Base-by-base conservation (phyloP, 1,284 basidiomycete genomes). In the Stygiomarasmius scandens region DNA sequence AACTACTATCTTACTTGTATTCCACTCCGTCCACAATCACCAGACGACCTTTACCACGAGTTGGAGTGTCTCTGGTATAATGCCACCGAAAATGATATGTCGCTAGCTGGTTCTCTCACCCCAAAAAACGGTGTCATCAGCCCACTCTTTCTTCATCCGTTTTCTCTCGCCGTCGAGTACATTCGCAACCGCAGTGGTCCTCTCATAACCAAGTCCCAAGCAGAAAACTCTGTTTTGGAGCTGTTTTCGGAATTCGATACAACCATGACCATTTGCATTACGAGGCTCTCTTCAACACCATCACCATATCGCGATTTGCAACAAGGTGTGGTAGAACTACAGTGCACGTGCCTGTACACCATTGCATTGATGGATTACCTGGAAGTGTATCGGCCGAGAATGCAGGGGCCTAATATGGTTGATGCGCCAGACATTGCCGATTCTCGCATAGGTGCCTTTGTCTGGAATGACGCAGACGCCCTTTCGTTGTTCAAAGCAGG, bases 381-480 rank as follows among this genome's bases (percentile, higher is more conserved):
- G 14, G 23, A 52, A 20, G 23, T 38, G 23, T 20, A 14, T 8
- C 20, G 5, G 9, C 9, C n/a, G 3, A 11, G 29, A 2, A 52
- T 19, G 22, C 10, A 16, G 8, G 10, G 41, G 25, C n/a, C n/a
- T n/a, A n/a, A n/a, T n/a, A n/a, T n/a, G n/a, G n/a, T n/a, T 2
- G 32, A 14, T 2, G 23, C 8, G 16, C 23, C 5, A 49, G 9
- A 27, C 2, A 36, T 2, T 2, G 16, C 22, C 5, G 6, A 19
- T 12, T 12, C 19, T 10, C 44, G 51, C 19, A 53, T 58, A 16
- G 56, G 56, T 4, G 50, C 56, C 14, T 58, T 52, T 41, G 50
- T 58, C 1, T 58, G 27, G 25, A 48, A 47, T 12, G 50, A 58
- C 34, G 10, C 2, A 1, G 50, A 58, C 19, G 50, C 56, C n/a